Percentiles rank a stretch among this genome's conserved stretches.
Evolutionary conservation across 2,329 filamentous ascomycete genomes (phyloP).

Genomic region (Stachybotrys chartarum): DNA sequence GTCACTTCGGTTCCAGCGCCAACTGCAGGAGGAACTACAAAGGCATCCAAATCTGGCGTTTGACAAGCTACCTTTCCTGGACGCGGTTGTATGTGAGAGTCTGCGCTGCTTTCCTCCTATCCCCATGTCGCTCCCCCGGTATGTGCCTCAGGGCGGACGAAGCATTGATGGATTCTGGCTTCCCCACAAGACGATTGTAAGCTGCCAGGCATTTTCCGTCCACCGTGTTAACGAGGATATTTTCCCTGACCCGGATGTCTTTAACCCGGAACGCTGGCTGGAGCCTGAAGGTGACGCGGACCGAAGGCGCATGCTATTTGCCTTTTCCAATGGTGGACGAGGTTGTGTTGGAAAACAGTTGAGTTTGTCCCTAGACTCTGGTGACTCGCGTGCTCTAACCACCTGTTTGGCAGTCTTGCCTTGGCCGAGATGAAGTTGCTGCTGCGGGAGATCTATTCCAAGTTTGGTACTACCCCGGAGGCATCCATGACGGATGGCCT

Average conservation of each 20-base stretch:
- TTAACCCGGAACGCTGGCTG: conserved; percentile 80
- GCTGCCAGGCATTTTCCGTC: conserved; percentile 54
- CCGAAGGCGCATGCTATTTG: conserved; percentile 54
- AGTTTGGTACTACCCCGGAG: conserved; percentile 49
- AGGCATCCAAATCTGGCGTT: conserved; percentile 29
- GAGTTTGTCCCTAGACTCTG: conserved; percentile 25
- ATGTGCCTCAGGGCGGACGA: conserved; percentile 47
- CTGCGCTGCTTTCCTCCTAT: conserved; percentile 57
- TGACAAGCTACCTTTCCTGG: conserved; percentile 50
- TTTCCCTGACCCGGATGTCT: conserved; percentile 72
- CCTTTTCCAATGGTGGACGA: conserved; percentile 58
- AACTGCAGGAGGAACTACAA: conserved; percentile 44
- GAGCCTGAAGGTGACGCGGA: conserved; percentile 66
- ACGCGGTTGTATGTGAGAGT: conserved; percentile 56
- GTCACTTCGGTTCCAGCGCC: conserved; percentile 42
- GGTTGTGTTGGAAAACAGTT: conserved; percentile 62
- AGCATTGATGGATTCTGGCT: conserved; percentile 48
- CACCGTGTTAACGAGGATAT: conserved; percentile 55
- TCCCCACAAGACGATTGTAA: conserved; percentile 48
- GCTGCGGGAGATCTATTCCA: conserved; percentile 54
- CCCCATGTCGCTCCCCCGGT: conserved; percentile 59
- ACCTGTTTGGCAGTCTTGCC: conserved; percentile 35
- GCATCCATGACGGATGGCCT: conserved; percentile 42
- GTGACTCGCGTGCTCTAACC: not conserved
- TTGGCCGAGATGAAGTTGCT: conserved; percentile 62